Evolutionary conservation across 495 filamentous ascomycete genomes (phyloP), one percentile per base, ranked within the genome.

Genomic region (Talaromyces thailandensis): DNA sequence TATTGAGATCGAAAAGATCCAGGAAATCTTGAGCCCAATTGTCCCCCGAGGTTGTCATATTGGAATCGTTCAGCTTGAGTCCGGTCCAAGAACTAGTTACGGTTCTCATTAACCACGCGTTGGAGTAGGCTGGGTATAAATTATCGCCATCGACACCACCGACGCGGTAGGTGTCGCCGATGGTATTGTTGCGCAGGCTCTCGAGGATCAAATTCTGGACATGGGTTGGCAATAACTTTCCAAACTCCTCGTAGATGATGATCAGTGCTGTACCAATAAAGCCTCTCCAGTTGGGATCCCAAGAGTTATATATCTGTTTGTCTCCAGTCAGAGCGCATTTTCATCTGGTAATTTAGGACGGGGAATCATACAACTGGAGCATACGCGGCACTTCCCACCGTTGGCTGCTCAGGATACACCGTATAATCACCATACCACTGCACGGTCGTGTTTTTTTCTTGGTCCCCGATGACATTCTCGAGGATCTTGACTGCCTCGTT

Each of bases 251-350:
- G 32, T 73, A 66, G 11, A 70, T 70, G 28, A 77, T 64, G 7
- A 79, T 69, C 64, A 76, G 69, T 0, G 74, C 67, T 31, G 73
- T 75, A 5, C 76, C 74, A 23, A 79, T 72, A 58, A 79, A 79
- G 14, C 72, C 76, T 40, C 76, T 63, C 64, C 75, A 73, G 56
- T 79, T 79, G 11, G 76, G 76, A 60, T 79, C 76, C 76, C 76
- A 79, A 6, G 68, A 64, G 43, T 68, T 63, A 31, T 74, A 75
- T 25, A 73, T 70, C 65, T 69, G 12, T 45, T 59, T 58, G 3
- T 25, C 18, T 32, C n/a, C 6, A 23, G 26, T 37, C 1, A 58
- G 28, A 58, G 25, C 23, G n/a, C 26, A 25, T 23, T 52, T 52
- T 18, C 18, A 12, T 52, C 6, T n/a, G 6, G 53, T 28, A 16